Base-by-base conservation (phyloP, 106 monocot species). In the Cymbidium sinense region DNA sequence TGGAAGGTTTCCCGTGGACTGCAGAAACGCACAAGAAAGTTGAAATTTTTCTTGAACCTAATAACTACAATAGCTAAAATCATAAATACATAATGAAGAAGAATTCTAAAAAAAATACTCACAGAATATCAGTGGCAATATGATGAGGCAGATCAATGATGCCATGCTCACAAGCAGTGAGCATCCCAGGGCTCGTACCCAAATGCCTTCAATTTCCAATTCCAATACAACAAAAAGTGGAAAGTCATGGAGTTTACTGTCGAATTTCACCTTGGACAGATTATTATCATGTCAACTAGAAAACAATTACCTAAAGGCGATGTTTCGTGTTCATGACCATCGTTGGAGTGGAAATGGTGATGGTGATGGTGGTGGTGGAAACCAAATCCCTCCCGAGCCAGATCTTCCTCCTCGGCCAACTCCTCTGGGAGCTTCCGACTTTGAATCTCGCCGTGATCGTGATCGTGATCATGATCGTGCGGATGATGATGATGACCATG, bases 121-220 rank as follows among this genome's bases (percentile, higher is more conserved):
- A 86, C 90, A 70, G 36, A 88, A 83, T 35, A 91, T 81, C 61
- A 94, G 78, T 0, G 86, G 88, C 73, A 94, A 79, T 19, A 88
- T 18, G 10, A 82, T 64, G 27, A 88, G 85, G 82, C 91, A 91
- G 79, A 95, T 77, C 69, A 89, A 61, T 7, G 85, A 90, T 37
- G 92, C 92, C 86, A 86, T 81, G 84, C 98, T 99, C 78, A 99
- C 98, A 35, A 99, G 92, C 43, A 99, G 79, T 76, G 98, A 99
- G 74, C 98, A 99, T 23, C 98, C 94, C 90, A 99, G 92, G 50
- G 98, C 94, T 17, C 81, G 76, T 77, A 83, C 36, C 98, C 98
- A 95, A 61, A 95, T 23, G 62, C 92, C 98, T 94, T 82, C 61
- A 72, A 7, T 51, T 31, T 52, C 74, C 50, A 72, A 41, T 55